Percentiles rank a stretch among this genome's conserved stretches.
These are phyloP conservation scores for Volvox reticuliferus DNA, from an alignment of 139 green algal genomes.

Conservation along the genomic window DNA sequence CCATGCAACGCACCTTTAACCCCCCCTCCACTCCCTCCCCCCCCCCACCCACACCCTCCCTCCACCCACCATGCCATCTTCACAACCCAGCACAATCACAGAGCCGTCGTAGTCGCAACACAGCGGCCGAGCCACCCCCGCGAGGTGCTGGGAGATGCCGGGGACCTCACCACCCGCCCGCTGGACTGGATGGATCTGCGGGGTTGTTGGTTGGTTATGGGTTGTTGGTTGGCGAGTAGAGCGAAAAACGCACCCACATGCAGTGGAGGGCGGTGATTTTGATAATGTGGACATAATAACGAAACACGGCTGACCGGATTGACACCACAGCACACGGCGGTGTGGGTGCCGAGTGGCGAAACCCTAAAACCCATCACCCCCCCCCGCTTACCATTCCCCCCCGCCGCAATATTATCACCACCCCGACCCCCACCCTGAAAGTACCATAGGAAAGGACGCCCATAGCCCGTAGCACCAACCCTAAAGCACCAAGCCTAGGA, in stretches of 20 bases:
- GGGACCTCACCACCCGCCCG: not conserved
- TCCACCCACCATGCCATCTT: slow-evolving; percentile 28
- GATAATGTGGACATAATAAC: not conserved
- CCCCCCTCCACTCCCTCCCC: not conserved
- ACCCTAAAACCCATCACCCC: not conserved
- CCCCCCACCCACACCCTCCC: not conserved
- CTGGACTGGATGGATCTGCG: slow-evolving; percentile 11
- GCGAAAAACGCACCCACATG: not conserved
- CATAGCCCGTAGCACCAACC: not conserved
- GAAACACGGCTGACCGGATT: not conserved
- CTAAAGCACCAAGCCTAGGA: not conserved
- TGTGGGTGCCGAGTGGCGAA: not conserved
- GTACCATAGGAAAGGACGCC: no score
- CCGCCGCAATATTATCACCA: not conserved
- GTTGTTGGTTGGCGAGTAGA: not conserved
- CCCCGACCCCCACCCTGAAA: no score
- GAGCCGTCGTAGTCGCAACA: slow-evolving; percentile 11
- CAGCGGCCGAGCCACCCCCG: slow-evolving; percentile 2
- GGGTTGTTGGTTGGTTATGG: not conserved
- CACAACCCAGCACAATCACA: slow-evolving; percentile 28
- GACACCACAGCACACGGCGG: no score
- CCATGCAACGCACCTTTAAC: not conserved
- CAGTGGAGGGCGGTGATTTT: no score
- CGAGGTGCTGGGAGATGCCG: slow-evolving; percentile 13
- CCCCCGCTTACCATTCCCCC: not conserved